Evolutionary conservation across 2,329 filamentous ascomycete genomes (phyloP), one percentile per base, ranked within the genome.

Genomic region (Podosphaera xanthii): DNA sequence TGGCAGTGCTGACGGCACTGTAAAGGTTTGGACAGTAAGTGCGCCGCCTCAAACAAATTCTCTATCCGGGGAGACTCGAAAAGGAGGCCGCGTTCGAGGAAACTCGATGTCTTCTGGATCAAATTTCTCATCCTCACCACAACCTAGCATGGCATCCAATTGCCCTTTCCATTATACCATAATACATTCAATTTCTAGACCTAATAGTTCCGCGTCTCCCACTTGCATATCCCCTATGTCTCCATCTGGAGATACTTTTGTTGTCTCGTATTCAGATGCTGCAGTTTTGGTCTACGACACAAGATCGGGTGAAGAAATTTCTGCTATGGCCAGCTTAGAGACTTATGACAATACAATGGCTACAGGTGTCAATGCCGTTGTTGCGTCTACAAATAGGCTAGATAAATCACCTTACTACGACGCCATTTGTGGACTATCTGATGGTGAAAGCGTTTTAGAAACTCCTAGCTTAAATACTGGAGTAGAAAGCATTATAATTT

Each of bases 101-200:
- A 90, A 96, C 71, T 95, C 89, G 33, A 92, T 96, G 73, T 95
- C 89, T 58, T 94, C 89, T 14, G 91, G 91, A 49, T 94, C 87
- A 57, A 90, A 87, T 61, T 95, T 94, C 73, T 86, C 90, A 60
- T 91, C 82, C 63, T 88, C 86, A 9, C 91, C 91, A 2, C 91
- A 96, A 69, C 88, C 91, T 4, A 94, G 84, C 62, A 82, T 87
- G 55, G 88, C 89, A 4, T 90, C 86, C 30, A 83, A 80, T 62
- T 92, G 86, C 1, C 87, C 89, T 0, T 97, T 97, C 74, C 79
- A 89, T 67, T 84, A 92, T 69, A 90, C 85, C 0, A 78, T 97
- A 8, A 80, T 98, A 35, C 91, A 96, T 68, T 87, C 86, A 56
- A 94, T 98, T 60, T 75, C 80, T 56, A 80, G 88, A 59, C 71